Evolutionary conservation across 2,329 filamentous ascomycete genomes (phyloP).

Genomic region (Leptographium galeiforme): DNA sequence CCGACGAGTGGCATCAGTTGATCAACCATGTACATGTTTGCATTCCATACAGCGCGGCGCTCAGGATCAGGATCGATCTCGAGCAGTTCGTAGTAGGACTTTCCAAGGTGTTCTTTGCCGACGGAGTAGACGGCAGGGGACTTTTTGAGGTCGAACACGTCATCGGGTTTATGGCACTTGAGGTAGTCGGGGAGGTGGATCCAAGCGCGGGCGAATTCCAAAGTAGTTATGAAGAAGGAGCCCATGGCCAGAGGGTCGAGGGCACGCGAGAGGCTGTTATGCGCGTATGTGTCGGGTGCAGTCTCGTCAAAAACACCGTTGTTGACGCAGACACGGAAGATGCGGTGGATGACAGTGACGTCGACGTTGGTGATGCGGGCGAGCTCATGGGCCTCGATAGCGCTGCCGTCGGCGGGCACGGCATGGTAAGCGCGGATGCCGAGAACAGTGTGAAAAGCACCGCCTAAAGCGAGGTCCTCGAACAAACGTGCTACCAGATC

Average conservation of each 20-base stretch:
- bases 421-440: slow-evolving; percentile 2
- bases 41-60: slow-evolving; percentile 1
- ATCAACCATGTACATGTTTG: slow-evolving; percentile 1
- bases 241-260: background rate
- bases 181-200: slow-evolving; percentile 2
- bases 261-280: background rate
- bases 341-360: slow-evolving; percentile 2
- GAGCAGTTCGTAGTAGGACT: slow-evolving; percentile 2
- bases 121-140: background rate
- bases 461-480: background rate
- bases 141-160: slow-evolving; percentile 2
- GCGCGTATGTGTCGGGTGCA: background rate
- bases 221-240: background rate
- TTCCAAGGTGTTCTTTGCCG: background rate
- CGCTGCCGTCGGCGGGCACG: background rate
- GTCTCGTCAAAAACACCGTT: slow-evolving; percentile 1
- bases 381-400: background rate
- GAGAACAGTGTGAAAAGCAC: background rate
- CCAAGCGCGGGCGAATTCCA: background rate
- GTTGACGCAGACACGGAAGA: background rate
- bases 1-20: background rate
- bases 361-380: background rate
- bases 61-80: background rate
- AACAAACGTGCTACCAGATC: background rate
- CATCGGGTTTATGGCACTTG: background rate